Evolutionary conservation across 768 basidiomycete genomes (phyloP).

Genomic region (Mycena haematopus): DNA sequence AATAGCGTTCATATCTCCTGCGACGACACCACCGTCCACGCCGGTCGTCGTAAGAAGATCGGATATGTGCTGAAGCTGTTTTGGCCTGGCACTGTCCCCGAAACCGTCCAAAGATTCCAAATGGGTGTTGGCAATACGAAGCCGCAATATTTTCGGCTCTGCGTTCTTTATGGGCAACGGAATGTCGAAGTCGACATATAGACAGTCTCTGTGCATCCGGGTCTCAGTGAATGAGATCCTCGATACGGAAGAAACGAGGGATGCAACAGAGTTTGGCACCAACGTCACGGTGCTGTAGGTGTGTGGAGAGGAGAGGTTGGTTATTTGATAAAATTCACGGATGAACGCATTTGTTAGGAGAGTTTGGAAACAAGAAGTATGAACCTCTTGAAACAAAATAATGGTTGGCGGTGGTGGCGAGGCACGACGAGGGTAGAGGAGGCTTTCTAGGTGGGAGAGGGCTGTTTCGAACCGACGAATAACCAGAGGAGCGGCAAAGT

Average conservation of each 20-base stretch:
- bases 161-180: slow-evolving; percentile 34
- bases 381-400: slow-evolving; percentile 56
- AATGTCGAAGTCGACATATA: slow-evolving; percentile 54
- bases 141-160: slow-evolving; percentile 33
- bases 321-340: slow-evolving; percentile 46
- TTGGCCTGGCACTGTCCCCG: slow-evolving; percentile 43
- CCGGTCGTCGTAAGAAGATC: slow-evolving; percentile 38
- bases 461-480: slow-evolving; percentile 42
- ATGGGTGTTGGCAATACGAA: slow-evolving; percentile 59
- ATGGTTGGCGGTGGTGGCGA: slow-evolving; percentile 44
- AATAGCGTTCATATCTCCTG: slow-evolving; percentile 62
- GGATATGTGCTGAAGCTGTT: slow-evolving; percentile 47
- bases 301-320: slow-evolving; percentile 49
- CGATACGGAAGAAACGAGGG: slow-evolving; percentile 38
- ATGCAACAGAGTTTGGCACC: slow-evolving; percentile 46
- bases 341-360: slow-evolving; percentile 53
- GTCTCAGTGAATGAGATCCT: slow-evolving; percentile 47
- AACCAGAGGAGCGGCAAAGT: slow-evolving; percentile 40
- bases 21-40: slow-evolving; percentile 49
- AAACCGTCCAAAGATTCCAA: slow-evolving; percentile 52
- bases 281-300: slow-evolving; percentile 56
- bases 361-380: slow-evolving; percentile 39
- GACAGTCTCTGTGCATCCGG: slow-evolving; percentile 49
- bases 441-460: slow-evolving; percentile 44
- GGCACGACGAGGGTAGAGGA: slow-evolving; percentile 25